These are phyloP conservation scores for Colletotrichum destructivum DNA, from an alignment of 2,329 filamentous ascomycete genomes.

Conservation along the genomic window DNA sequence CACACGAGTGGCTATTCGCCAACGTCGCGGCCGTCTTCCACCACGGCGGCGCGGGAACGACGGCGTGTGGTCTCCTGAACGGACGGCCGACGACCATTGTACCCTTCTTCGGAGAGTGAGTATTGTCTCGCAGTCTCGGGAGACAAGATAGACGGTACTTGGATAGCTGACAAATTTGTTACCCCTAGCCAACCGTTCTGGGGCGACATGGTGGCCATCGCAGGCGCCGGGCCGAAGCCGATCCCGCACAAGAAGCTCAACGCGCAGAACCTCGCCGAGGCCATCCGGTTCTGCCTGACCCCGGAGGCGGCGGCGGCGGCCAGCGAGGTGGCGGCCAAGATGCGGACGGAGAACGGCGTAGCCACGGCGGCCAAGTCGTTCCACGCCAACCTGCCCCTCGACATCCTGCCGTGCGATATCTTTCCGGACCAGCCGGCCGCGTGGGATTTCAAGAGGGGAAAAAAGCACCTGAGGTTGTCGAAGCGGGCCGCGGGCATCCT, in stretches of 20 bases:
- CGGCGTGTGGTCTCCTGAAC: conserved; percentile 65
- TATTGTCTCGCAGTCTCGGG: neutral
- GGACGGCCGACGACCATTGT: conserved; percentile 68
- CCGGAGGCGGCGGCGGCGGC: conserved; percentile 50
- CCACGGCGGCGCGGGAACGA: conserved; percentile 72
- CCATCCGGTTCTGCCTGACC: conserved; percentile 53
- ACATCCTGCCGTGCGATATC: conserved; percentile 54
- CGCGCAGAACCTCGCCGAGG: conserved; percentile 53
- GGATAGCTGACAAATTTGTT: too few relatives aligned
- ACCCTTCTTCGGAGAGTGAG: conserved; percentile 61
- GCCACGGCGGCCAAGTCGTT: conserved; percentile 58
- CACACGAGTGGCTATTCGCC: conserved; percentile 71
- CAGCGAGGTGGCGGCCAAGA: conserved; percentile 51
- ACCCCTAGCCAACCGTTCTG: conserved; percentile 58
- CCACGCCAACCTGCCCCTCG: conserved; percentile 53
- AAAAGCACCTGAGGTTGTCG: conserved; percentile 60
- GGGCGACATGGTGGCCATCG: conserved; percentile 57
- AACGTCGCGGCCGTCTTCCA: conserved; percentile 69
- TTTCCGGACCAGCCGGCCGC: conserved; percentile 63
- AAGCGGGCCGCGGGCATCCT: conserved; percentile 68
- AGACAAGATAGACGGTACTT: too few relatives aligned
- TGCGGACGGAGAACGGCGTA: conserved; percentile 55
- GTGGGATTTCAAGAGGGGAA: conserved; percentile 63
- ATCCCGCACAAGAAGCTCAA: conserved; percentile 55
- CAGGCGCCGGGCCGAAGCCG: conserved; percentile 58